A percentile compares a stretch with the other conserved stretches of the same genome.
Conservation (phyloP, 768 basidiomycete genomes). For the Candolleomyces eurysporus region DNA sequence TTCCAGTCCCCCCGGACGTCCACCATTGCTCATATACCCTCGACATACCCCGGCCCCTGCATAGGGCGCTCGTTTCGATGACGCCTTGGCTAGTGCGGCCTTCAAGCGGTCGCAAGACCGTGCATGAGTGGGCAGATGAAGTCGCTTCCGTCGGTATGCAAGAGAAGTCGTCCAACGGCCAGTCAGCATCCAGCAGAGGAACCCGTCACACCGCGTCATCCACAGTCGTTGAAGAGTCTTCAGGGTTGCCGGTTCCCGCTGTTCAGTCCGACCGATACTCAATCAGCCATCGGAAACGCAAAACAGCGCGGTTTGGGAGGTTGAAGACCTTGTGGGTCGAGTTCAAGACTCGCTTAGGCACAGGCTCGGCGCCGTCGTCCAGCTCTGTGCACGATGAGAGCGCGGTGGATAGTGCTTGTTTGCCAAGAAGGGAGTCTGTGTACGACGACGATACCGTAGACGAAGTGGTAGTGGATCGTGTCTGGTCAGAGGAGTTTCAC, state of each 20-base stretch:
- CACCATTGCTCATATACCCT: too few species aligned
- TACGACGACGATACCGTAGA: slow-evolving; percentile 44
- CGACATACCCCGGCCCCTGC: background rate
- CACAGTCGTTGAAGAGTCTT: slow-evolving; percentile 21
- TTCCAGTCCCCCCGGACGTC: too few species aligned
- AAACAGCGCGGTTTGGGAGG: slow-evolving; percentile 36
- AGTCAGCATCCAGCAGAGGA: background rate
- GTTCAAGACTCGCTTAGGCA: slow-evolving; percentile 53
- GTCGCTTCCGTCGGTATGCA: background rate
- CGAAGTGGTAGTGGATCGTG: slow-evolving; percentile 74
- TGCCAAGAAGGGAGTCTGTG: slow-evolving; percentile 19
- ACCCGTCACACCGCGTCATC: slow-evolving; percentile 23
- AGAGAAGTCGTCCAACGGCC: background rate
- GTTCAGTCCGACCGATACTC: slow-evolving; percentile 19
- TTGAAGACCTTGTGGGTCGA: slow-evolving; percentile 46
- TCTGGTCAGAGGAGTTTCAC: slow-evolving; percentile 61
- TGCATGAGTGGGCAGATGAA: background rate
- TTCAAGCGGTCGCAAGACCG: background rate
- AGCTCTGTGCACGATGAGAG: slow-evolving; percentile 53
- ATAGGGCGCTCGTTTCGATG: background rate
- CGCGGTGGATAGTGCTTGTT: slow-evolving; percentile 36
- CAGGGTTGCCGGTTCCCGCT: slow-evolving; percentile 41
- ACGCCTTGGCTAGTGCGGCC: background rate
- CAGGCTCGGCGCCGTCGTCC: slow-evolving; percentile 54
- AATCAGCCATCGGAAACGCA: slow-evolving; percentile 27